Evolutionary conservation across 208 protist species (phyloP).

Genomic region (Trypanosoma lewisi): DNA sequence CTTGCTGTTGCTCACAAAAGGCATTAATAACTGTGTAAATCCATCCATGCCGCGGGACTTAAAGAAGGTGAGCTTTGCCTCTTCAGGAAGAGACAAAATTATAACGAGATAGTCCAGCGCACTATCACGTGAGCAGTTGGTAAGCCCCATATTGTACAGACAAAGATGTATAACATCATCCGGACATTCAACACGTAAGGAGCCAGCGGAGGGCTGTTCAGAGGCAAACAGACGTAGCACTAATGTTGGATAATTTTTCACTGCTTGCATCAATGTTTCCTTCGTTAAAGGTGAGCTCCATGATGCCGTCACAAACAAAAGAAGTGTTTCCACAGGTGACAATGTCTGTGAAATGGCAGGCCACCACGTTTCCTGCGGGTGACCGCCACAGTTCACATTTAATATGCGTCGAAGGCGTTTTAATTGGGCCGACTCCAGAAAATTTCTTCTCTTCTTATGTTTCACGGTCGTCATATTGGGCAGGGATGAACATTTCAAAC

Average conservation of each 20-base stretch:
- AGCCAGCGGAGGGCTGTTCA: conserved; percentile 29
- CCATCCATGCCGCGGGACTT: conserved; percentile 53
- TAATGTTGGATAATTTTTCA: conserved; percentile 54
- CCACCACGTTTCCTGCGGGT: conserved; percentile 18
- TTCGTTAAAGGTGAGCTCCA: conserved; percentile 37
- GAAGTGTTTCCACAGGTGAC: conserved; percentile 38
- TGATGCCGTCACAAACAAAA: conserved; percentile 32
- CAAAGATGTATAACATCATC: conserved; percentile 49
- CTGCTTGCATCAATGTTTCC: conserved; percentile 42
- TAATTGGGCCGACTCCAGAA: conserved; percentile 37
- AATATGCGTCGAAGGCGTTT: conserved; percentile 50
- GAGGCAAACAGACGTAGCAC: conserved; percentile 46
- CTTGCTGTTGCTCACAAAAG: conserved; percentile 75
- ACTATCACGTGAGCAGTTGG: conserved; percentile 33
- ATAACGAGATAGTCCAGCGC: conserved; percentile 56
- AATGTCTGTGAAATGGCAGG: conserved; percentile 20
- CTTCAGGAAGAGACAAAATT: conserved; percentile 39
- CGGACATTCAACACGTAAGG: conserved; percentile 38
- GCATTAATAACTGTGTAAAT: conserved; percentile 54
- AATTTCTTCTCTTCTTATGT: conserved; percentile 40
- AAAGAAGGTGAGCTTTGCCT: conserved; percentile 32
- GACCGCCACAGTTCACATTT: conserved; percentile 2
- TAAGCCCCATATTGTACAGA: conserved; percentile 78
- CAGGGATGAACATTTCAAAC: conserved; percentile 41
- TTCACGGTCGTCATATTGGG: not conserved